Conservation (phyloP, 2,329 filamentous ascomycete genomes). For the Corinectria fuckeliana region DNA sequence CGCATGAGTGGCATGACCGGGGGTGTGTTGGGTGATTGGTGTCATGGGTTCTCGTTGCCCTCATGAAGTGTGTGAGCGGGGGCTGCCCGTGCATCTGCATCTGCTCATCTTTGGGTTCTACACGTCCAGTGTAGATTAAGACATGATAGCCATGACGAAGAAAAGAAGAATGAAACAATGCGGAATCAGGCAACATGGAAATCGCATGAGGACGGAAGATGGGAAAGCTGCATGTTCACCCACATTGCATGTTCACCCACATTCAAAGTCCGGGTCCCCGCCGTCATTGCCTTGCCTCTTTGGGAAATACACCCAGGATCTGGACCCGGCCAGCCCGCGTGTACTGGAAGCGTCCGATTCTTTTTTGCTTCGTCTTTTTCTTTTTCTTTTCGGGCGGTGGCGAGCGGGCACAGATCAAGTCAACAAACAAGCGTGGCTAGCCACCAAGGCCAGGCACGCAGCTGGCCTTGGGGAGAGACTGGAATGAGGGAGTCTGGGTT, state of each 20-base stretch:
- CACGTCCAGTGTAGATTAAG: no score
- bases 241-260: no score
- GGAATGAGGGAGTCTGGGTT: background rate
- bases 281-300: background rate
- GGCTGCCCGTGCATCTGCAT: background rate
- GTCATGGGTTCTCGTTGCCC: slow-evolving; percentile 33
- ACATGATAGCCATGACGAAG: background rate
- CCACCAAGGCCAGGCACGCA: background rate
- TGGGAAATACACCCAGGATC: background rate
- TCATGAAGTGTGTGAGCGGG: slow-evolving; percentile 10
- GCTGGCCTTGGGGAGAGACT: background rate
- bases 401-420: background rate
- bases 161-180: background rate
- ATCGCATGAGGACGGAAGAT: background rate
- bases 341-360: no score
- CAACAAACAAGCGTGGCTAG: no score
- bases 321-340: background rate
- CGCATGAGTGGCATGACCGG: slow-evolving; percentile 35
- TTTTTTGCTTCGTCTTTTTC: no score
- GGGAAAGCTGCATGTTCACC: no score
- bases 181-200: background rate
- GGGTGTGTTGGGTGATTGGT: slow-evolving; percentile 33
- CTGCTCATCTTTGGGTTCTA: no score
- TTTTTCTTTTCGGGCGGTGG: background rate
- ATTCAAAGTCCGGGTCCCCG: background rate